phyloP scores from a whole-genome alignment of 2,329 filamentous ascomycete genomes.

The Nothophaeocryptopus gaeumannii region DNA sequence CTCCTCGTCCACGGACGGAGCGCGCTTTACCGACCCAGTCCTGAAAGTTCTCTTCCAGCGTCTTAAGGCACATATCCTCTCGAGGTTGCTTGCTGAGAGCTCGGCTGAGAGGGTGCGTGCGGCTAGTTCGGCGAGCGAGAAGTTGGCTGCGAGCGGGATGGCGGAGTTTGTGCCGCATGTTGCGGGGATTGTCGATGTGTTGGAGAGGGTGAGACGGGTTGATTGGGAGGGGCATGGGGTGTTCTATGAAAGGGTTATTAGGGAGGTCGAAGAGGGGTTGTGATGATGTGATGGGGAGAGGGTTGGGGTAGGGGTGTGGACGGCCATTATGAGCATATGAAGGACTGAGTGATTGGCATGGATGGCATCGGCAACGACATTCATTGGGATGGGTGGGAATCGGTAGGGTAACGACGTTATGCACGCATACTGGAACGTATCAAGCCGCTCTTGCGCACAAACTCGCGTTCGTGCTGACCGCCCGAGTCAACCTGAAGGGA shows the following conservation, averaged over 20 bases:
- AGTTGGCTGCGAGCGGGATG: slow-evolving; percentile 65
- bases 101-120: slow-evolving; percentile 69
- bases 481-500: too few relatives aligned
- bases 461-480: too few relatives aligned
- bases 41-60: slow-evolving; percentile 67
- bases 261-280: slow-evolving; percentile 42
- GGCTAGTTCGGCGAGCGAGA: slow-evolving; percentile 66
- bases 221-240: slow-evolving; percentile 65
- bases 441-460: too few relatives aligned
- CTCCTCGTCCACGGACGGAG: slow-evolving; percentile 29
- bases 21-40: slow-evolving; percentile 56
- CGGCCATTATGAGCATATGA: slow-evolving; percentile 44
- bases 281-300: neutral
- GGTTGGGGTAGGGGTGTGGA: neutral
- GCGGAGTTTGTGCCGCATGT: slow-evolving; percentile 71
- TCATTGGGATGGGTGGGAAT: too few relatives aligned
- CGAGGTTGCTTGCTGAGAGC: slow-evolving; percentile 62
- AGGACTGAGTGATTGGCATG: slow-evolving; percentile 58
- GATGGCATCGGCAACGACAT: slow-evolving; percentile 53
- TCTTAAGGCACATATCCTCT: slow-evolving; percentile 64
- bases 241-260: slow-evolving; percentile 69
- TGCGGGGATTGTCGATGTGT: slow-evolving; percentile 65
- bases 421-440: too few relatives aligned
- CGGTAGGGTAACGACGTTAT: too few relatives aligned
- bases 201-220: slow-evolving; percentile 63